These are phyloP conservation scores for Chlorophyllum brunneum DNA, from an alignment of 768 basidiomycete genomes.

Conservation along the genomic window DNA sequence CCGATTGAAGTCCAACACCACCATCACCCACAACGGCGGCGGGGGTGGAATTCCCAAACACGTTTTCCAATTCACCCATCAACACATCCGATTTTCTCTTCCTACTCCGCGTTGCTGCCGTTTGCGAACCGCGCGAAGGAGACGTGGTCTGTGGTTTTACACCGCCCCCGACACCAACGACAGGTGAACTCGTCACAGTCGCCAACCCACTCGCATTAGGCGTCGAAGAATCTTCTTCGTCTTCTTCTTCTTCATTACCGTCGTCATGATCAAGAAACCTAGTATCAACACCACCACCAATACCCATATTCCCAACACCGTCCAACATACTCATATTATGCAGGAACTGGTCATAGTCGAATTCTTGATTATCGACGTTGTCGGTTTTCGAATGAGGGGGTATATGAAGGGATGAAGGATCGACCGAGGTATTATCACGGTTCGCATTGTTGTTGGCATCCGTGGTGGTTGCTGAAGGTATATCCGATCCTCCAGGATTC, in stretches of 20 bases:
- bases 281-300: not conserved
- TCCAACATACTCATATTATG: not conserved
- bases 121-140: constrained; percentile 3
- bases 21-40: too few relatives aligned
- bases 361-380: not conserved
- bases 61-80: constrained; percentile 22
- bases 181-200: not conserved
- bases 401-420: too few relatives aligned
- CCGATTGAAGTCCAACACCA: too few relatives aligned
- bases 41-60: too few relatives aligned
- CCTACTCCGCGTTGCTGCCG: constrained; percentile 3
- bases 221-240: not conserved
- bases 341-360: not conserved
- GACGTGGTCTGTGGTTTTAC: constrained; percentile 14
- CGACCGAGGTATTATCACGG: too few relatives aligned
- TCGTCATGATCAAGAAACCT: too few relatives aligned
- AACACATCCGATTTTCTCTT: constrained; percentile 36
- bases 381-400: not conserved
- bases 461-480: too few relatives aligned
- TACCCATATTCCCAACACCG: not conserved
- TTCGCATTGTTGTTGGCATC: too few relatives aligned
- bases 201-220: not conserved
- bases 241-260: not conserved
- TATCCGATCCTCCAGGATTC: too few relatives aligned
- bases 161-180: constrained; percentile 23